A percentile compares a stretch with the other conserved stretches of the same genome.
These are phyloP conservation scores for Penicillium sp. DNA, from an alignment of 2,329 filamentous ascomycete genomes.

Conservation along the genomic window DNA sequence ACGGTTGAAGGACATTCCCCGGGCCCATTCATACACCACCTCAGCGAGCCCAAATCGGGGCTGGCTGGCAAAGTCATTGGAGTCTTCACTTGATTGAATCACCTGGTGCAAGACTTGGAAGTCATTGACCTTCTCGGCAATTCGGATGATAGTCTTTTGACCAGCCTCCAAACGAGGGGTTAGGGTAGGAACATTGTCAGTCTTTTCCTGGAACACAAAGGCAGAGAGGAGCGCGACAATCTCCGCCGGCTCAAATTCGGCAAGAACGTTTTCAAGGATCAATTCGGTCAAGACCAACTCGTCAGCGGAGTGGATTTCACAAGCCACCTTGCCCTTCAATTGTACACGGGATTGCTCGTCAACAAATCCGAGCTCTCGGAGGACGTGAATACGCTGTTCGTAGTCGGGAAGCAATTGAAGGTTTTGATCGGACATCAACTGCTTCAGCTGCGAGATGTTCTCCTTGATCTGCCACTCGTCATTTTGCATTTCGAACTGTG, in stretches of 20 bases:
- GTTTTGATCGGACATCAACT: conserved; percentile 93
- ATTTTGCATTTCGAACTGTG: conserved; percentile 88
- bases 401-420: conserved; percentile 95
- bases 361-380: conserved; percentile 90
- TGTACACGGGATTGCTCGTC: conserved; percentile 84
- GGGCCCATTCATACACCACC: conserved; percentile 97
- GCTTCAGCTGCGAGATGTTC: conserved; percentile 82
- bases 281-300: conserved; percentile 95
- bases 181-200: conserved; percentile 74
- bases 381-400: conserved; percentile 86
- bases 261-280: conserved; percentile 93
- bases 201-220: conserved; percentile 98
- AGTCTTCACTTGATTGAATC: conserved; percentile 83
- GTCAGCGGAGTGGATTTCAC: conserved; percentile 95
- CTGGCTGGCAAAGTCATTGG: conserved; percentile 84
- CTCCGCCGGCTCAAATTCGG: conserved; percentile 92
- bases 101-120: conserved; percentile 91
- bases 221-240: conserved; percentile 91
- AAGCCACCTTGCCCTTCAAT: conserved; percentile 96
- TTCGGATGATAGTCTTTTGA: conserved; percentile 80
- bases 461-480: conserved; percentile 96
- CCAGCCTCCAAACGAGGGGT: conserved; percentile 80
- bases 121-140: conserved; percentile 88
- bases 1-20: conserved; percentile 97
- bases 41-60: conserved; percentile 93